Percentiles rank a stretch among this genome's conserved stretches.
These are phyloP conservation scores for Colletotrichum eremochloae DNA, from an alignment of 2,329 filamentous ascomycete genomes.

Conservation along the genomic window DNA sequence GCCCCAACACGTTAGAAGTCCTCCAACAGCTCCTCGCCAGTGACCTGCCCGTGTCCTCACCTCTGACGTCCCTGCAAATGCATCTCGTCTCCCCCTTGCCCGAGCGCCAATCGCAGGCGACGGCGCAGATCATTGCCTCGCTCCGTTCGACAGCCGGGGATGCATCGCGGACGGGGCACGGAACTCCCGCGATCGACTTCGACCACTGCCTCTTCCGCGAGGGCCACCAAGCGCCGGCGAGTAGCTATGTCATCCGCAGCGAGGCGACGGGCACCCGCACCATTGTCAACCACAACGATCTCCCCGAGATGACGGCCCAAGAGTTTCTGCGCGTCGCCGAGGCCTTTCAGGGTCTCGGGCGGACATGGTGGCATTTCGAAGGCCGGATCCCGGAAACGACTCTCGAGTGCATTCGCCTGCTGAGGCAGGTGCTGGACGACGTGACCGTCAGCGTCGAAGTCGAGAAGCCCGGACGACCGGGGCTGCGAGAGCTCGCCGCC, in stretches of 20 bases:
- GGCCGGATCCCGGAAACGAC: conserved; percentile 75
- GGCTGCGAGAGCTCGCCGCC: conserved; percentile 70
- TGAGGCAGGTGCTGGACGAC: conserved; percentile 55
- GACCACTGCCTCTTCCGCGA: conserved; percentile 71
- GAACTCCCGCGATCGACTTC: conserved; percentile 60
- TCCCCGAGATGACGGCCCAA: conserved; percentile 74
- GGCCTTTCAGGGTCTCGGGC: conserved; percentile 52
- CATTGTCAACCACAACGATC: conserved; percentile 76
- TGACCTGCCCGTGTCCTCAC: conserved; percentile 15
- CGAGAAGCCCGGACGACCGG: conserved; percentile 75
- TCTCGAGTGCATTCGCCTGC: conserved; percentile 68
- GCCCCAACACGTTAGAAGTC: conserved; percentile 79
- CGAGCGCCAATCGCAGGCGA: conserved; percentile 62
- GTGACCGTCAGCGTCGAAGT: conserved; percentile 75
- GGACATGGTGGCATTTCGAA: conserved; percentile 76
- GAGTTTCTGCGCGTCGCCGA: conserved; percentile 68
- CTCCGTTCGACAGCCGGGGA: conserved; percentile 56
- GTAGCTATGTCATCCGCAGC: conserved; percentile 78
- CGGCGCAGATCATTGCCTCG: conserved; percentile 65
- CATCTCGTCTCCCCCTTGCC: conserved; percentile 69
- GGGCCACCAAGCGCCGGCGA: conserved; percentile 68
- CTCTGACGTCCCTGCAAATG: conserved; percentile 46
- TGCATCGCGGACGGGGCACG: conserved; percentile 60
- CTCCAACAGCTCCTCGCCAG: conserved; percentile 70
- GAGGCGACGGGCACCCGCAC: conserved; percentile 72